Conservation (phyloP, 768 basidiomycete genomes). For the Pisolithus orientalis region DNA sequence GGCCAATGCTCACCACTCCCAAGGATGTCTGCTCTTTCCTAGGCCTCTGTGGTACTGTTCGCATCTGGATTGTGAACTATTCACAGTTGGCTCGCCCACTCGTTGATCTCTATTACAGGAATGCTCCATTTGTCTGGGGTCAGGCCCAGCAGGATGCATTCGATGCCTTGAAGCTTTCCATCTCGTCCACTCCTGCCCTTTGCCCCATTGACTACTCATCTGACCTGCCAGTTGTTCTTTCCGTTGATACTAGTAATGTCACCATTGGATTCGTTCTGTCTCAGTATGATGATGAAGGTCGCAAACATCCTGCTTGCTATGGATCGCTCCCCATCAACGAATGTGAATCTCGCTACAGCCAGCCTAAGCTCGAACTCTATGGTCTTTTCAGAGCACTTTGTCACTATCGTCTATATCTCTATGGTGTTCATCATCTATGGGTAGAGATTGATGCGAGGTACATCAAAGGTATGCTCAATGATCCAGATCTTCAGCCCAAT, state of each 20-base stretch:
- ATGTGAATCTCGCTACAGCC: slow-evolving; percentile 7
- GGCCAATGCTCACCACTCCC: slow-evolving; percentile 18
- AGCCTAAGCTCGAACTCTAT: slow-evolving; percentile 23
- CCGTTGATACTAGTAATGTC: slow-evolving; percentile 23
- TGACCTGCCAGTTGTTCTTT: not conserved
- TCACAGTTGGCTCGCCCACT: slow-evolving; percentile 16
- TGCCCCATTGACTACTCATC: not conserved
- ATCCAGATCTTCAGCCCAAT: not conserved
- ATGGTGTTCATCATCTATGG: not conserved
- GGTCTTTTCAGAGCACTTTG: not conserved
- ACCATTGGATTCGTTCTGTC: slow-evolving; percentile 30
- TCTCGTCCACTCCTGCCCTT: slow-evolving; percentile 8
- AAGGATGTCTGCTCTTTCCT: slow-evolving; percentile 23
- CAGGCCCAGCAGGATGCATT: slow-evolving; percentile 7
- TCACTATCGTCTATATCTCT: not conserved
- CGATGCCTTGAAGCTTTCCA: slow-evolving; percentile 15
- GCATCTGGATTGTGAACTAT: slow-evolving; percentile 27
- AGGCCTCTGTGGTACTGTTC: slow-evolving; percentile 18
- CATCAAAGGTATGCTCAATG: not conserved
- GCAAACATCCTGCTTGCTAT: slow-evolving; percentile 25
- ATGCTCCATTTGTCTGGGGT: slow-evolving; percentile 16
- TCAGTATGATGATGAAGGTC: not conserved
- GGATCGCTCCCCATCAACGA: slow-evolving; percentile 34
- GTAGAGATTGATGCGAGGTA: not conserved
- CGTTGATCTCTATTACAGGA: slow-evolving; percentile 19